Evolutionary conservation across 306 rosid genomes (phyloP), one percentile per base, ranked within the genome.

Genomic region (Gleditsia sinensis): DNA sequence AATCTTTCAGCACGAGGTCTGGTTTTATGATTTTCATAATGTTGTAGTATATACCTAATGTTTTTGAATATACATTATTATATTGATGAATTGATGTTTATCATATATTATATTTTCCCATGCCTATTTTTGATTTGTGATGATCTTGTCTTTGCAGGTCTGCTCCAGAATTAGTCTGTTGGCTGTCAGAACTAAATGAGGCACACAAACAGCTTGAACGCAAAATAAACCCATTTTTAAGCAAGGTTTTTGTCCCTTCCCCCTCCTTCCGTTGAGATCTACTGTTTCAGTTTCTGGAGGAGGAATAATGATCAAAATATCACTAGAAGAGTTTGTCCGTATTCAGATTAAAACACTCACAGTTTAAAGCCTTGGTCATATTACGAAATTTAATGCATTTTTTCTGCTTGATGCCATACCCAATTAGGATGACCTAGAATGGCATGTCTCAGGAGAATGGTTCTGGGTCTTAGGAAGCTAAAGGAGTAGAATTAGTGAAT

Each of bases 181-280:
- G 92, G 90, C 88, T 89, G 78, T 84, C 91, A 25, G 97, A 94
- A 81, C 86, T 94, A 53, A 82, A 88, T 78, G 86, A 88, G 73
- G 91, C 96, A 34, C 86, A 75, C 80, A 87, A 80, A 53, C 81
- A 84, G 64, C 95, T 90, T 50, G 95, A 90, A 82, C 59, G 51
- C 81, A 86, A 78, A 83, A 83, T 88, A 49, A 75, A 84, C 80
- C 98, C 98, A 56, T 66, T 90, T 69, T 75, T 90, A 46, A 84
- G 45, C 84, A 90, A 88, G 95, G 96, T 90, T 85, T 49, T 79
- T 74, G 5, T 4, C 27, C 43, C 59, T 57, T 68, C 42, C 45
- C 43, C 59, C 62, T 68, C 42, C 45, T 56, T 69, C 45, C 16
- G 27, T 27, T 28, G 24, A 40, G 51, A 2, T 40, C 32, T 23